A percentile compares a stretch with the other conserved stretches of the same genome.
Conservation (phyloP, 129 eudicot species). For the Ambrosia artemisiifolia region DNA sequence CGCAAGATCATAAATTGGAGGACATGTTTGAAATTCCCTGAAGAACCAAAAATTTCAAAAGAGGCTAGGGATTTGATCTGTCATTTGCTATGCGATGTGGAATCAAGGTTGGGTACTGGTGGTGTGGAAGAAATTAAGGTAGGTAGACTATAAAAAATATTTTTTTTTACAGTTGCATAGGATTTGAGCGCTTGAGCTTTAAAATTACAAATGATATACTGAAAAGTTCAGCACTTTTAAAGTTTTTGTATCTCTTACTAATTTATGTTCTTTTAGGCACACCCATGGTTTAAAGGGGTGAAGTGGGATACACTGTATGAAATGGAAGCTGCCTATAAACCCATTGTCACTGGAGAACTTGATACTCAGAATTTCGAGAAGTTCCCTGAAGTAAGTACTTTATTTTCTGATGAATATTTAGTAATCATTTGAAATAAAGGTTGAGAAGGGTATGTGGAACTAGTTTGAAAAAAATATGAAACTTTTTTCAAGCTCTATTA, state of each 20-base stretch:
- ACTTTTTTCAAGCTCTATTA: not conserved
- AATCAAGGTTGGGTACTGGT: constrained; percentile 75
- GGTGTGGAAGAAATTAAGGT: constrained; percentile 94
- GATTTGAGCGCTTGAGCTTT: not conserved
- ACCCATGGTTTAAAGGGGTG: constrained; percentile 67
- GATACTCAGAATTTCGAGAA: constrained; percentile 94
- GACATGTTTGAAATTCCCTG: constrained; percentile 86
- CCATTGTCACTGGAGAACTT: constrained; percentile 74
- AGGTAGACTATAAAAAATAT: not conserved
- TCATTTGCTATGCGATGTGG: constrained; percentile 79
- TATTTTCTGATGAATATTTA: not conserved
- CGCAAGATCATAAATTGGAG: constrained; percentile 91
- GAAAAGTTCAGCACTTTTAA: not conserved
- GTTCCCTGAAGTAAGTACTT: constrained; percentile 63
- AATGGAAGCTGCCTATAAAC: constrained; percentile 93
- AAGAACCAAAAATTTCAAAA: constrained; percentile 71
- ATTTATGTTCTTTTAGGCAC: constrained; percentile 42
- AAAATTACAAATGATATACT: not conserved
- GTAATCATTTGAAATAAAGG: not conserved
- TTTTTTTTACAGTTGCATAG: not conserved
- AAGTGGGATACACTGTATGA: constrained; percentile 77
- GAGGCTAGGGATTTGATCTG: constrained; percentile 75
- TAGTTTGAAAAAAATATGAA: constrained; percentile 13
- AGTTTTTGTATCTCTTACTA: not conserved
- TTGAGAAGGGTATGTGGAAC: constrained; percentile 10